Evolutionary conservation across 169 alveolate species (phyloP).

Genomic region (Prorocentrum cordatum): DNA sequence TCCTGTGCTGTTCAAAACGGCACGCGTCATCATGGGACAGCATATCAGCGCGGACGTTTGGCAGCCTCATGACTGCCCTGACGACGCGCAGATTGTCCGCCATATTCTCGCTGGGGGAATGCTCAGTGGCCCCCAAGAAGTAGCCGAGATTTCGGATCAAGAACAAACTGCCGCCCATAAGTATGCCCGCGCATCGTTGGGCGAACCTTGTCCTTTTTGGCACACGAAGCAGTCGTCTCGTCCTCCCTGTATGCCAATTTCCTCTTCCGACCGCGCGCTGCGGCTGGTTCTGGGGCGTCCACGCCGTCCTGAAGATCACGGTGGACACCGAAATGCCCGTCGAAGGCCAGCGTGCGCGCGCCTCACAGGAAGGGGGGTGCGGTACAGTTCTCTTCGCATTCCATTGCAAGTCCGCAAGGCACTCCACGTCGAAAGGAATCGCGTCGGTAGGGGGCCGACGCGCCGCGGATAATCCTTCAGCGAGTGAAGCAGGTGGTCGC

Average conservation of each 20-base stretch:
- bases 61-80: background rate
- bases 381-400: too few relatives aligned
- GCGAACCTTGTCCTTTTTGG: background rate
- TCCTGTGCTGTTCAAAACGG: background rate
- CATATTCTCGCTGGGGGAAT: background rate
- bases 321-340: background rate
- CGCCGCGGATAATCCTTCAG: too few relatives aligned
- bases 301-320: background rate
- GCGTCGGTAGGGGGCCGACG: too few relatives aligned
- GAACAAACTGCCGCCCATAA: constrained; percentile 11
- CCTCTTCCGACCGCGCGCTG: background rate
- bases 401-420: too few relatives aligned
- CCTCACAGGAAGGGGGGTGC: too few relatives aligned
- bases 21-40: background rate
- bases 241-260: background rate
- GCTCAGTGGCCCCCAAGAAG: background rate
- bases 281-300: background rate
- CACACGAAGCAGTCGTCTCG: background rate
- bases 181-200: background rate
- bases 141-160: background rate
- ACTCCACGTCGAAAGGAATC: too few relatives aligned
- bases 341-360: background rate
- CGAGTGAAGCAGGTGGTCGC: too few relatives aligned
- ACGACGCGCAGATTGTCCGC: background rate
- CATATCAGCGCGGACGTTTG: background rate